These are phyloP conservation scores for Silene conica DNA, from an alignment of 148 eudicot species.

Conservation along the genomic window DNA sequence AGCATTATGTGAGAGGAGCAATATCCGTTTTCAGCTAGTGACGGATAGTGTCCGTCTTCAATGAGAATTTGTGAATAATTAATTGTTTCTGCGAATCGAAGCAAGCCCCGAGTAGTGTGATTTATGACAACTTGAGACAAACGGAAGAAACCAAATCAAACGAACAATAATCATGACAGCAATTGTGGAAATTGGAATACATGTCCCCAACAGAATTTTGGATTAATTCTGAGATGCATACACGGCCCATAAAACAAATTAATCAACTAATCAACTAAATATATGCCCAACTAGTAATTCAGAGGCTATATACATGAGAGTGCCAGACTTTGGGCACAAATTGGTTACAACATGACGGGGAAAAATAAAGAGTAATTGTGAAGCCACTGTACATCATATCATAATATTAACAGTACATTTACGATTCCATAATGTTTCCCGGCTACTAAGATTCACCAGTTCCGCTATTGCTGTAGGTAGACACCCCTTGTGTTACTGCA, in stretches of 20 bases:
- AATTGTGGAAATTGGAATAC: not conserved
- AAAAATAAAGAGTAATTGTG: not conserved
- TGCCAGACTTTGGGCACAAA: not conserved
- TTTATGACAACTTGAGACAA: not conserved
- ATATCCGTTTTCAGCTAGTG: too few relatives aligned
- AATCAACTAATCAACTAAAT: not conserved
- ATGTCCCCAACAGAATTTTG: conserved; percentile 8
- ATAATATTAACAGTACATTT: conserved; percentile 18
- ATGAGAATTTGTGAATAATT: too few relatives aligned
- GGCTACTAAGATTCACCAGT: not conserved
- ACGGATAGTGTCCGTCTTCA: too few relatives aligned
- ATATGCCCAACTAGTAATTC: not conserved
- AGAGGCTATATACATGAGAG: conserved; percentile 20
- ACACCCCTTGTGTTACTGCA: conserved; percentile 16
- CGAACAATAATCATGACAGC: not conserved
- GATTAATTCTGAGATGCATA: conserved; percentile 1
- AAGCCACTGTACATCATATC: conserved; percentile 13
- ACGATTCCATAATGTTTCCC: conserved; percentile 3
- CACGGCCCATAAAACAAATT: not conserved
- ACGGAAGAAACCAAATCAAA: not conserved
- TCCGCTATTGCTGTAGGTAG: conserved; percentile 5
- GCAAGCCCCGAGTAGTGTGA: too few relatives aligned
- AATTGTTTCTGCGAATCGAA: too few relatives aligned
- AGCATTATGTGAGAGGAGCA: too few relatives aligned
- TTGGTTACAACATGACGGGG: not conserved